A percentile compares a stretch with the other conserved stretches of the same genome.
Evolutionary conservation across 345 rosid genomes (phyloP).

Genomic region (Populus deltoides): DNA sequence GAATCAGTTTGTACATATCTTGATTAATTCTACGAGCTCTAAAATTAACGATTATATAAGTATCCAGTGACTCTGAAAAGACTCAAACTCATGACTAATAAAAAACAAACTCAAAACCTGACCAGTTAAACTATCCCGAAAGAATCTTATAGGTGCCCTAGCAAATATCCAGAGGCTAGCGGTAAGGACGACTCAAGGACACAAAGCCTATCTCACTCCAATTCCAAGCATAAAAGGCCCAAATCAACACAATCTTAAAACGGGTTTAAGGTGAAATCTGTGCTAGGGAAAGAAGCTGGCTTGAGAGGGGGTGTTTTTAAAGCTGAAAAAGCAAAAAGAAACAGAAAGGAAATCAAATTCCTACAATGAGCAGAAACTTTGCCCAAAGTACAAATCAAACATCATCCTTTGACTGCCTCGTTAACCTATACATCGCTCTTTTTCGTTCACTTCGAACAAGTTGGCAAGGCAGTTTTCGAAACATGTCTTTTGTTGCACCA

Average conservation of each 20-base stretch:
- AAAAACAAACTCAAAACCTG: too few relatives aligned
- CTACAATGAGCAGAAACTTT: conserved; percentile 32
- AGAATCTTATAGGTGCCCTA: too few relatives aligned
- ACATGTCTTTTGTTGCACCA: neutral
- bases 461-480: neutral
- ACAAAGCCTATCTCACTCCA: neutral
- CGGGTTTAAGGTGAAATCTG: neutral
- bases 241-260: neutral
- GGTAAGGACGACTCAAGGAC: neutral
- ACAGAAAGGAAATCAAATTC: conserved; percentile 12
- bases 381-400: conserved; percentile 38
- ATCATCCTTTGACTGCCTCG: conserved; percentile 42
- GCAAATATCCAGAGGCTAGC: too few relatives aligned
- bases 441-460: conserved; percentile 7
- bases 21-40: rapidly evolving
- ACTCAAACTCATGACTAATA: rapidly evolving
- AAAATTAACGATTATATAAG: too few relatives aligned
- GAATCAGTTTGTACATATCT: rapidly evolving
- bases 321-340: conserved; percentile 42
- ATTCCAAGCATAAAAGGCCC: neutral
- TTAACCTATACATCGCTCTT: neutral
- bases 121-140: too few relatives aligned
- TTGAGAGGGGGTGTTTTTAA: conserved; percentile 10
- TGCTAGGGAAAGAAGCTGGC: conserved; percentile 1
- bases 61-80: rapidly evolving